Conservation (phyloP, 2,329 filamentous ascomycete genomes). For the Zymoseptoria brevis region DNA sequence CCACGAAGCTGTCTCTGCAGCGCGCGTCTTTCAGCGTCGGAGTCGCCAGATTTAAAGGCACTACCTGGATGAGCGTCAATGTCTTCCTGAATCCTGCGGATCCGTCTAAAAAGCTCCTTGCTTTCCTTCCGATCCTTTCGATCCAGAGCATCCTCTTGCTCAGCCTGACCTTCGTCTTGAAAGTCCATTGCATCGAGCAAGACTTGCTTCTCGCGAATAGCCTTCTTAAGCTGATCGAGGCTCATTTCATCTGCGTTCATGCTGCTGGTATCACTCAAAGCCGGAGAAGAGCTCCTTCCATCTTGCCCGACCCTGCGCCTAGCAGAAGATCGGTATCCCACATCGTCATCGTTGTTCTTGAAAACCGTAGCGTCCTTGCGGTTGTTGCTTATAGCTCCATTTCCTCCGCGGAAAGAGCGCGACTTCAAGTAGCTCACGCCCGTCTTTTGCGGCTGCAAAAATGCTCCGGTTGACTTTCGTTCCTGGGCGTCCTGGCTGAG, state of each 20-base stretch:
- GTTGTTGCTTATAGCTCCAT: conserved; percentile 48
- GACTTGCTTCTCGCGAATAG: conserved; percentile 88
- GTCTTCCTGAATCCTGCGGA: conserved; percentile 85
- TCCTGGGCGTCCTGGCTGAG: conserved; percentile 82
- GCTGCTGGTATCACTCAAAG: conserved; percentile 51
- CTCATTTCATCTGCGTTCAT: conserved; percentile 70
- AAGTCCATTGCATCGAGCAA: conserved; percentile 95
- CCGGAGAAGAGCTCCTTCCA: conserved; percentile 67
- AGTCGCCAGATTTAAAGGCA: conserved; percentile 61
- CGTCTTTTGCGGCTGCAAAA: conserved; percentile 86
- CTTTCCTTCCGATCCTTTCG: conserved; percentile 83
- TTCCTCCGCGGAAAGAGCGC: conserved; percentile 67
- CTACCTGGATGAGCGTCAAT: conserved; percentile 87
- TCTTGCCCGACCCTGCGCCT: conserved; percentile 69
- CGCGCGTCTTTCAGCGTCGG: conserved; percentile 76
- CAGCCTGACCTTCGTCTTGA: conserved; percentile 77
- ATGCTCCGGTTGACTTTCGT: conserved; percentile 80
- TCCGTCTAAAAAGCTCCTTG: conserved; percentile 87
- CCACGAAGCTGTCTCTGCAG: conserved; percentile 84
- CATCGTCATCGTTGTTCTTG: conserved; percentile 88
- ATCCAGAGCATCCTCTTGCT: conserved; percentile 88
- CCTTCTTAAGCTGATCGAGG: conserved; percentile 83
- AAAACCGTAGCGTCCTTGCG: conserved; percentile 95
- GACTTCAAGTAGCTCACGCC: conserved; percentile 98
- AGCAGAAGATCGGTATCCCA: conserved; percentile 81